Evolutionary conservation across 2,329 filamentous ascomycete species (phyloP), one percentile per base, ranked within the genome.

Genomic region (Neofusicoccum sp.): DNA sequence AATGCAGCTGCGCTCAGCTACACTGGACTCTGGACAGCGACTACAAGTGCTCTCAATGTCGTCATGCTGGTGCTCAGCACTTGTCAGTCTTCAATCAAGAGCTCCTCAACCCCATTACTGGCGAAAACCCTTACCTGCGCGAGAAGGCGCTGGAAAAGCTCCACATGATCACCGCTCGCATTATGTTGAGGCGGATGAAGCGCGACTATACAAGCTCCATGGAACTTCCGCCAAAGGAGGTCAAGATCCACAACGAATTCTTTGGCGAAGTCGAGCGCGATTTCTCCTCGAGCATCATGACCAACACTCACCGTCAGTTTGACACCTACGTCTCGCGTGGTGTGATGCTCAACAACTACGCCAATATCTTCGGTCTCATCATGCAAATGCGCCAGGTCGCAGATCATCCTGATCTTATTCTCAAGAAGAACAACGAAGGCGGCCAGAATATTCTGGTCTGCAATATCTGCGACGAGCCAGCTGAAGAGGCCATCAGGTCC

Each of bases 301-400:
- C 87, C 14, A 96, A 90, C 71, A 89, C 90, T 6, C 85, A 88
- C 62, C 89, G 95, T 63, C 88, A 92, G 68, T 99, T 98, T 66
- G 91, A 98, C 70, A 98, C 93, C 0, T 99, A 98, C 66, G 95
- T 98, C 38, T 89, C 91, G 16, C 90, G 92, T 65, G 93, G 92
- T 78, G 93, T 98, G 20, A 86, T 99, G 75, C 84, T 99, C 56
- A 82, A 98, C 80, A 96, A 97, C 72, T 98, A 98, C 68, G 95
- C 95, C 78, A 99, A 99, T 73, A 98, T 99, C 65, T 99, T 99
- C 69, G 93, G 93, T 71, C 83, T 99, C 60, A 97, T 99, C 71
- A 98, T 98, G 91, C 93, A 96, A 75, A 98, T 99, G 93, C 89
- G 95, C 60, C 95, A 99, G 78, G 91, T 97, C 28, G 92, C 95